Base-by-base conservation (phyloP, 306 rosid genomes). In the Prunus mume region DNA sequence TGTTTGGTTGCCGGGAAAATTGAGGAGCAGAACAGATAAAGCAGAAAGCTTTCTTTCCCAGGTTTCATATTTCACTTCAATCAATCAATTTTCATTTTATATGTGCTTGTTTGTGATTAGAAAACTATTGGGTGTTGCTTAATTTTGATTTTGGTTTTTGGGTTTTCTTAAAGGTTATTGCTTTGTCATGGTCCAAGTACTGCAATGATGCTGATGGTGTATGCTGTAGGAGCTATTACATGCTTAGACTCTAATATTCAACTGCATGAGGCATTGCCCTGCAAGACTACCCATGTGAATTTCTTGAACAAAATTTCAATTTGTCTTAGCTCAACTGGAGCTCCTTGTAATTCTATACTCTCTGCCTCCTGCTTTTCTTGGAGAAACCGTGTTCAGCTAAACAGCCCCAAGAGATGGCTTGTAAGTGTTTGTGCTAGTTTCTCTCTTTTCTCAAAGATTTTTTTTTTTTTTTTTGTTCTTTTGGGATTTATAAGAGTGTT, bases 361-460 rank as follows among this genome's bases (percentile, higher is more conserved):
- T 82, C 73, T 51, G 68, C 75, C 75, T 85, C 89, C 50, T 81
- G 83, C 14, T 80, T 85, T 85, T 73, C 85, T 57, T 79, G 90
- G 84, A 90, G 82, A 65, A 85, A 81, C 58, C 84, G 80, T 55
- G 83, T 76, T 88, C 98, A 84, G 51, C 89, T 82, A 15, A 87
- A 82, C 81, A 78, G 79, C 78, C 86, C 88, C 69, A 90, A 85
- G 79, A 94, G 88, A 83, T 92, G 95, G 86, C 92, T 88, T 38
- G 98, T 94, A 75, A 87, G 88, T 81, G 13, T 64, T 55, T 72
- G 30, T 76, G 51, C 45, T 2, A 12, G 24, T 81, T 57, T 74
- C 50, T 41, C 9, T 38, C 43, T 38, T 34, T 38, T 38, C 43
- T 38, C 43, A 38, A 38, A 38, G 9, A 38, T 38, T 38, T 38